Percentiles rank a stretch among this genome's conserved stretches.
phyloP scores from a whole-genome alignment of 2,329 filamentous ascomycete species.

The Hypoxylon rubiginosum region DNA sequence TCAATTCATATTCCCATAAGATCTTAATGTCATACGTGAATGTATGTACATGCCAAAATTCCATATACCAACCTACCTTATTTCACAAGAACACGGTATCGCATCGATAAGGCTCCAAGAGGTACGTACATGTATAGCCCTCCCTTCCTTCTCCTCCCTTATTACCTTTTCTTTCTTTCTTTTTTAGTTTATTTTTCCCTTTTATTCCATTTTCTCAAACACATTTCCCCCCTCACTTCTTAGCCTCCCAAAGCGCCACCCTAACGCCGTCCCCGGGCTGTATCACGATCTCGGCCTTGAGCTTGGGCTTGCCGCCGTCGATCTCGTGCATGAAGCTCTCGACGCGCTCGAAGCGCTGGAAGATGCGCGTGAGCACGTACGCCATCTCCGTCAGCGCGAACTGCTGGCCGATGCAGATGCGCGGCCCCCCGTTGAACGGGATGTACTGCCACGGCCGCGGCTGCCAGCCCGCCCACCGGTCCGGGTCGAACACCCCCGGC shows the following conservation, averaged over 20 bases:
- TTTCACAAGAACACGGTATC: neutral
- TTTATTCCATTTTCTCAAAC: neutral
- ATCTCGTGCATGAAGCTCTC: constrained; percentile 69
- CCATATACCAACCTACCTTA: neutral
- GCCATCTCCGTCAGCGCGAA: constrained; percentile 72
- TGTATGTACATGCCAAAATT: neutral
- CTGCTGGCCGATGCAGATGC: constrained; percentile 70
- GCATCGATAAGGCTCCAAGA: neutral
- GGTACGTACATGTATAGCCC: neutral
- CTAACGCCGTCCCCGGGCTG: constrained; percentile 70
- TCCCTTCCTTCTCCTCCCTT: neutral
- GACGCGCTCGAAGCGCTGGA: constrained; percentile 78
- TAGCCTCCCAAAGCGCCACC: constrained; percentile 67
- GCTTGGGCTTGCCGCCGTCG: constrained; percentile 65
- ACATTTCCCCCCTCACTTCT: constrained; percentile 41
- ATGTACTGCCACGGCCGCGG: constrained; percentile 68
- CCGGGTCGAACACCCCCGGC: constrained; percentile 58
- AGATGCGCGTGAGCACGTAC: constrained; percentile 75
- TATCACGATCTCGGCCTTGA: constrained; percentile 72
- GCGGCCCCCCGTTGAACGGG: constrained; percentile 66
- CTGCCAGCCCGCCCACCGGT: constrained; percentile 65
- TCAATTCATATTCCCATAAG: neutral
- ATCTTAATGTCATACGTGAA: neutral
- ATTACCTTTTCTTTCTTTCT: neutral
- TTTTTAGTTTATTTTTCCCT: neutral